A percentile compares a stretch with the other conserved stretches of the same genome.
Evolutionary conservation across 306 rosid genomes (phyloP).

Genomic region (Malus asiatica): DNA sequence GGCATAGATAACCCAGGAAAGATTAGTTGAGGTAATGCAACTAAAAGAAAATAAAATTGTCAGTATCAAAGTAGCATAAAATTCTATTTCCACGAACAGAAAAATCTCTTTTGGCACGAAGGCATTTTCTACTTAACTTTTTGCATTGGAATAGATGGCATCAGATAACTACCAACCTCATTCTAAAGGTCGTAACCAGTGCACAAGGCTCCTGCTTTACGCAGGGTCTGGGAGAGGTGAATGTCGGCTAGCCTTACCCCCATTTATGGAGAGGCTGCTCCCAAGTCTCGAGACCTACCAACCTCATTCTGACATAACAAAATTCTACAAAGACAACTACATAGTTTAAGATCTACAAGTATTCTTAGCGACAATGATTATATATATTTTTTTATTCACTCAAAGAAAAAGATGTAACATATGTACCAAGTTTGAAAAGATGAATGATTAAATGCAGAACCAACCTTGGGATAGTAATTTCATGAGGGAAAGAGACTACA

Average conservation of each 20-base stretch:
- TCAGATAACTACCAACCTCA: neutral
- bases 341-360: neutral
- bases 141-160: neutral
- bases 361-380: neutral
- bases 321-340: neutral
- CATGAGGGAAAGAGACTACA: slow-evolving; percentile 71
- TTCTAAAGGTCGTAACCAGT: too few species aligned
- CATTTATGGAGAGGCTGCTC: too few species aligned
- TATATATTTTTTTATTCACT: neutral
- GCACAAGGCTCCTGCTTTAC: too few species aligned
- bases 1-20: neutral
- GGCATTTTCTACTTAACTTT: neutral
- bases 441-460: neutral
- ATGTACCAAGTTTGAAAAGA: neutral
- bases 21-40: neutral
- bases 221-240: too few species aligned
- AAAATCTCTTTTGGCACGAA: neutral
- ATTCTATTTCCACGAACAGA: neutral
- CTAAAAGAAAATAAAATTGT: neutral
- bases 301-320: neutral
- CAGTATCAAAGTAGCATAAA: neutral
- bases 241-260: too few species aligned
- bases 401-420: neutral
- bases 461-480: slow-evolving; percentile 85
- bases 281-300: too few species aligned